phyloP scores from a whole-genome alignment of 1,284 basidiomycete species.

The Rugosomyces carneus region DNA sequence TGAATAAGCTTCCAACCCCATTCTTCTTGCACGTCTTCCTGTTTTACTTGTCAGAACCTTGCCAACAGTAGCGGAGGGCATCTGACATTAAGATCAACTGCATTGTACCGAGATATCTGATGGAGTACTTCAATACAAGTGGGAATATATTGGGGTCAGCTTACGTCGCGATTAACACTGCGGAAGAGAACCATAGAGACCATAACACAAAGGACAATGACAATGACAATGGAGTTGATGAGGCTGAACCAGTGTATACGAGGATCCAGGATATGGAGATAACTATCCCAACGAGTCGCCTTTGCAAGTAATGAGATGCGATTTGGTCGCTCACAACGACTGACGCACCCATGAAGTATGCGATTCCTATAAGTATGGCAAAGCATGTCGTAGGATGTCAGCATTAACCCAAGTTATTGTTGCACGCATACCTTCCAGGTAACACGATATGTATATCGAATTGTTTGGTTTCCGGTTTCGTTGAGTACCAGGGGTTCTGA shows the following conservation, averaged over 20 bases:
- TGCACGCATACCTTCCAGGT: conserved; percentile 68
- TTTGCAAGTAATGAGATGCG: conserved; percentile 23
- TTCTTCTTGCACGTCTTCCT: conserved; percentile 97
- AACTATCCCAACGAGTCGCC: conserved; percentile 96
- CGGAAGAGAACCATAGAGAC: conserved; percentile 88
- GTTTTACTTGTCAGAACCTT: conserved; percentile 11
- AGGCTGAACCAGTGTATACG: conserved; percentile 90
- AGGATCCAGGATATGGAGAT: conserved; percentile 78
- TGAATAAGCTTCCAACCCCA: conserved; percentile 98
- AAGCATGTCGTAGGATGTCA: conserved; percentile 5
- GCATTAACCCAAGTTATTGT: neutral
- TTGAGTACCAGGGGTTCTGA: conserved; percentile 50
- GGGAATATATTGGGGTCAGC: conserved; percentile 34
- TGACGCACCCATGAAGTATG: conserved; percentile 72
- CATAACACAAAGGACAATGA: conserved; percentile 88
- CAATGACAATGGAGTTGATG: conserved; percentile 90
- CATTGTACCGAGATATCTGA: conserved; percentile 94
- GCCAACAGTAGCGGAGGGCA: conserved; percentile 3
- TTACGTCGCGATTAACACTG: conserved; percentile 83
- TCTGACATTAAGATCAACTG: conserved; percentile 82
- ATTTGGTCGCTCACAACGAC: neutral
- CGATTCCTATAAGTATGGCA: conserved; percentile 59
- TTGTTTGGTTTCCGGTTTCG: conserved; percentile 56
- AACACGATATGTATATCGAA: conserved; percentile 88
- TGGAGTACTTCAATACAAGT: conserved; percentile 13